Evolutionary conservation across 306 rosid species (phyloP).

Genomic region (Vigna radiata): DNA sequence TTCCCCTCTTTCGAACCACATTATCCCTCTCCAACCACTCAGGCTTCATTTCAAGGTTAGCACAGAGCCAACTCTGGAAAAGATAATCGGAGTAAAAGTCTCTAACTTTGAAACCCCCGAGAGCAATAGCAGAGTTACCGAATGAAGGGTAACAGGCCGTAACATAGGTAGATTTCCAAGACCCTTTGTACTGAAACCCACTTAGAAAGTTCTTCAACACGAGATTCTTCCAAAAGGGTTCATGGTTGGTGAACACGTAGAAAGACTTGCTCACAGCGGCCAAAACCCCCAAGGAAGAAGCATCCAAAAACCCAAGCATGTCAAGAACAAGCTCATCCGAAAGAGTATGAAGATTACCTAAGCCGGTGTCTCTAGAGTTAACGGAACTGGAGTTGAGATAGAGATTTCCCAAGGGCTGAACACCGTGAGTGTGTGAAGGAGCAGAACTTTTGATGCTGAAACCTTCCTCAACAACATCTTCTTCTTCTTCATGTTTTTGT

Average conservation of each 20-base stretch:
- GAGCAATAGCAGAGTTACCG: conserved; percentile 35
- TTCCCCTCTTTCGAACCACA: conserved; percentile 67
- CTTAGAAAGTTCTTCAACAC: conserved; percentile 67
- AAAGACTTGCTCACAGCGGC: conserved; percentile 80
- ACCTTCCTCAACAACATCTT: conserved; percentile 52
- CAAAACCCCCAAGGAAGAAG: conserved; percentile 65
- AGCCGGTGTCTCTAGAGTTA: conserved; percentile 84
- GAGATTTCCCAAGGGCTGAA: conserved; percentile 88
- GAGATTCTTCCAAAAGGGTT: conserved; percentile 90
- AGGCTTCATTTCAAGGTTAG: conserved; percentile 90
- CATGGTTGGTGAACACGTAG: conserved; percentile 73
- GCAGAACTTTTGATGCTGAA: conserved; percentile 82
- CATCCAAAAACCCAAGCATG: conserved; percentile 68
- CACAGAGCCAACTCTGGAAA: conserved; percentile 98
- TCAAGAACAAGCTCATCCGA: conserved; percentile 91
- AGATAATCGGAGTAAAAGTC: conserved; percentile 93
- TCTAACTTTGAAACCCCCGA: conserved; percentile 65
- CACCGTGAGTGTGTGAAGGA: conserved; percentile 72
- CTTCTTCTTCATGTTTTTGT: conserved; percentile 44
- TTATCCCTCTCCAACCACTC: conserved; percentile 93
- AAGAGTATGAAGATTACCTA: conserved; percentile 78
- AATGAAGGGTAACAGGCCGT: conserved; percentile 64
- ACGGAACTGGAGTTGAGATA: conserved; percentile 63
- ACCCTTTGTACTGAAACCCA: conserved; percentile 64
- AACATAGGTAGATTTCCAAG: conserved; percentile 80